Evolutionary conservation across 2,329 filamentous ascomycete species (phyloP).

Genomic region (Hirsutella rhossiliensis): DNA sequence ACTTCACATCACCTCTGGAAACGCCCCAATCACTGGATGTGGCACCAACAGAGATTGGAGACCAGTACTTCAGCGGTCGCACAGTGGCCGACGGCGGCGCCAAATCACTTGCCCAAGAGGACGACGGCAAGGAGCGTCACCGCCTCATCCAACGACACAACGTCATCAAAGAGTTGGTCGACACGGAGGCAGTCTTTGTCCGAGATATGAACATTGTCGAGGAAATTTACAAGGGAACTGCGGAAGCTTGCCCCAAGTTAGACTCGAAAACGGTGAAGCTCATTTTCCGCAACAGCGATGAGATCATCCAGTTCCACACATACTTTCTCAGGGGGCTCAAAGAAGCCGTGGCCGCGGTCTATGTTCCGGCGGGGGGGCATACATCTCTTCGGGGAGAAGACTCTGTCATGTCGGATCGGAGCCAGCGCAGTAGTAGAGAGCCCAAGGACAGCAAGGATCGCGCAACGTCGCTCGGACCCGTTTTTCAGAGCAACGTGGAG

Average conservation of each 20-base stretch:
- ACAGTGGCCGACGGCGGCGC: conserved; percentile 25
- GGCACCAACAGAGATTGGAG: conserved; percentile 29
- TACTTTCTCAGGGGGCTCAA: conserved; percentile 70
- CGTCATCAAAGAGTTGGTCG: conserved; percentile 81
- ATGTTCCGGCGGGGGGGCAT: conserved; percentile 48
- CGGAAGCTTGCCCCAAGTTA: conserved; percentile 67
- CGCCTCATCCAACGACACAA: conserved; percentile 71
- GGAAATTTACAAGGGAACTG: conserved; percentile 94
- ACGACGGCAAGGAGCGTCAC: conserved; percentile 46
- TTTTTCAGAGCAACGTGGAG: conserved; percentile 45
- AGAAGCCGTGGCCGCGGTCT: conserved; percentile 65
- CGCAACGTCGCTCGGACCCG: conserved; percentile 36
- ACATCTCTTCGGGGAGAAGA: conserved; percentile 28
- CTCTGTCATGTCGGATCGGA: conserved; percentile 25
- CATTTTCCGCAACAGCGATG: conserved; percentile 86
- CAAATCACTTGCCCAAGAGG: conserved; percentile 22
- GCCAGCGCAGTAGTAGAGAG: conserved; percentile 25
- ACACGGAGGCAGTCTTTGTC: conserved; percentile 84
- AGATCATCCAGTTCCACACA: conserved; percentile 79
- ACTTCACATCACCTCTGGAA: conserved; percentile 27
- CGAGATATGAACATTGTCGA: conserved; percentile 95
- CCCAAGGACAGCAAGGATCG: conserved; percentile 41
- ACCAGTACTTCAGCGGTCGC: conserved; percentile 24
- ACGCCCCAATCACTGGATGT: conserved; percentile 35
- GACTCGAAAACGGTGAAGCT: conserved; percentile 75